phyloP scores from a whole-genome alignment of 2,329 filamentous ascomycete species.

The Aspergillus chevalieri region DNA sequence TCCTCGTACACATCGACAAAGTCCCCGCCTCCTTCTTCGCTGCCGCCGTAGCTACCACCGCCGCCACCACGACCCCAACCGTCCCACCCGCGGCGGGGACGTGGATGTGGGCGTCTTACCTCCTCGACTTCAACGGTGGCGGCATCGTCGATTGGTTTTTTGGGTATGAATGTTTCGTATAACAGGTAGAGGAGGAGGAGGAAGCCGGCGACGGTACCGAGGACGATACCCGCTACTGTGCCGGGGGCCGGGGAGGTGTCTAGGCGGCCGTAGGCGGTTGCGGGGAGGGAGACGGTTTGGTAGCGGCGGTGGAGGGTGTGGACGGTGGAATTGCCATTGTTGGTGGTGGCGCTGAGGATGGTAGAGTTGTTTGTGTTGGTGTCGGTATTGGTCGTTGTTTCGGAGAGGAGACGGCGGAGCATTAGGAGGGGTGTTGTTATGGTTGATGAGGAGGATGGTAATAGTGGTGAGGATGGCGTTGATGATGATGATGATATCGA shows the following conservation, averaged over 20 bases:
- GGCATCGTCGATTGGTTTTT: too few relatives aligned
- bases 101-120: too few relatives aligned
- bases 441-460: not conserved
- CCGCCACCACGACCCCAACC: not conserved
- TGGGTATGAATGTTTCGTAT: constrained; percentile 40
- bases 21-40: constrained; percentile 24
- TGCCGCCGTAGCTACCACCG: constrained; percentile 14
- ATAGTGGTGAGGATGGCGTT: not conserved
- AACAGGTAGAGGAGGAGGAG: constrained; percentile 49
- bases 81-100: too few relatives aligned
- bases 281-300: constrained; percentile 49
- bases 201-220: constrained; percentile 46
- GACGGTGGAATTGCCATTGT: not conserved
- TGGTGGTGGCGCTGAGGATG: constrained; percentile 4
- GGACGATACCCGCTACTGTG: constrained; percentile 54
- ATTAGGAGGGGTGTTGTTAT: not conserved
- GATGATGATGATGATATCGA: not conserved
- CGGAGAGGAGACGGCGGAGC: not conserved
- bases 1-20: constrained; percentile 12
- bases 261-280: constrained; percentile 51
- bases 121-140: too few relatives aligned
- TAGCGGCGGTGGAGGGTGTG: constrained; percentile 16
- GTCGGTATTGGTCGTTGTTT: not conserved
- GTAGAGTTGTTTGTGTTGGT: not conserved
- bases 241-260: constrained; percentile 50